Percentiles rank a stretch among this genome's conserved stretches.
phyloP scores from a whole-genome alignment of 495 filamentous ascomycete genomes.

The Aspergillus olivimuriae region DNA sequence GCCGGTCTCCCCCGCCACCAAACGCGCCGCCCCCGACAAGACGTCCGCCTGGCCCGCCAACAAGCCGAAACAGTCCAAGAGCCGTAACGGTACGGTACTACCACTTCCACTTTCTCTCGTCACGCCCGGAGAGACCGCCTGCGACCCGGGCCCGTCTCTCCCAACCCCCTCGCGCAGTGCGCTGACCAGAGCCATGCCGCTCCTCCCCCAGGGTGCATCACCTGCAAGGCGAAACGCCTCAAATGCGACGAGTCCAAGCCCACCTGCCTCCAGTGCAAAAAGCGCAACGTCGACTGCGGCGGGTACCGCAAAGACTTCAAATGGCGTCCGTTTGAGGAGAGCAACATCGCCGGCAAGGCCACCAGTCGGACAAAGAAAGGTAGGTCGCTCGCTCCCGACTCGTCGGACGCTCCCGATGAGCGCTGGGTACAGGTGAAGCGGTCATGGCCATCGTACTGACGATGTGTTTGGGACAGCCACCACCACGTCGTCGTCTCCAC shows the following conservation, averaged over 20 bases:
- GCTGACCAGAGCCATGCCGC: constrained; percentile 27
- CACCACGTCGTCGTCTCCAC: constrained; percentile 8
- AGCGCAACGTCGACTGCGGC: constrained; percentile 64
- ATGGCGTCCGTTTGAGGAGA: constrained; percentile 74
- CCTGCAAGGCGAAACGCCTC: constrained; percentile 74
- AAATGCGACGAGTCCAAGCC: constrained; percentile 82
- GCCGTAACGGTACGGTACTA: constrained; percentile 64
- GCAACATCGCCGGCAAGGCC: constrained; percentile 46
- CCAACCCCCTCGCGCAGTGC: constrained; percentile 24
- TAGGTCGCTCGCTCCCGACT: too few species aligned
- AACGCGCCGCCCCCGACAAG: constrained; percentile 25
- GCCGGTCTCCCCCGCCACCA: constrained; percentile 22
- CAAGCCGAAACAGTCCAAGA: constrained; percentile 77
- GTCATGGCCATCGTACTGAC: too few species aligned
- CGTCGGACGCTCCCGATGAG: too few species aligned
- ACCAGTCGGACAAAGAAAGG: constrained; percentile 43
- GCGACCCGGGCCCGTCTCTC: too few species aligned
- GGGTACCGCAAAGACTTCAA: constrained; percentile 83
- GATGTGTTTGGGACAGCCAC: too few species aligned
- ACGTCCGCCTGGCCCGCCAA: constrained; percentile 17
- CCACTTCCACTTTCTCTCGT: constrained; percentile 1
- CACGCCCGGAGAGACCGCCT: constrained; percentile 6
- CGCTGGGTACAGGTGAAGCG: too few species aligned
- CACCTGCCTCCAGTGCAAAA: constrained; percentile 64
- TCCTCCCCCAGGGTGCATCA: constrained; percentile 58